These are phyloP conservation scores for Podila horticola DNA, from an alignment of 192 early-diverging fungal genomes.

Conservation along the genomic window DNA sequence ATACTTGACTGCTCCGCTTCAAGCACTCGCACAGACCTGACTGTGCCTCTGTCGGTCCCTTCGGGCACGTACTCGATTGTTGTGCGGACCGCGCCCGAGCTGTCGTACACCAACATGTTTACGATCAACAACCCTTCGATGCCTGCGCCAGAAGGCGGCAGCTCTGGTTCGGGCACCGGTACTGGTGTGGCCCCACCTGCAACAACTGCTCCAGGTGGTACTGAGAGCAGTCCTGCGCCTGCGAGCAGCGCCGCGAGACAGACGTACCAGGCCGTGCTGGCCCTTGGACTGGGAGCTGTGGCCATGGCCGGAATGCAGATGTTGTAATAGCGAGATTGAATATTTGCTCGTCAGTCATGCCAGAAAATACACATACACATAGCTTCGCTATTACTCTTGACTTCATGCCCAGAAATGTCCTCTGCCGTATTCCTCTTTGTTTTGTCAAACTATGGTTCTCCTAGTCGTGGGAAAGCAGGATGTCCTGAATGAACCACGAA, in stretches of 20 bases:
- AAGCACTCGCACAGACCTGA: constrained; percentile 43
- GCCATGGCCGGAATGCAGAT: constrained; percentile 16
- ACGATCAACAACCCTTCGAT: constrained; percentile 44
- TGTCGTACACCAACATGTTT: constrained; percentile 53
- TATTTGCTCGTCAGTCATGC: too few relatives aligned
- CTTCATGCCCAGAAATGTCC: too few relatives aligned
- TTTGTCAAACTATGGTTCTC: too few relatives aligned
- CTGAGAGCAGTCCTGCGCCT: background rate
- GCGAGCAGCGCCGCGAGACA: background rate
- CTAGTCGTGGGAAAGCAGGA: too few relatives aligned
- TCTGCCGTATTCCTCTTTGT: too few relatives aligned
- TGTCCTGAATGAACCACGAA: too few relatives aligned
- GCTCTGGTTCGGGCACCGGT: background rate
- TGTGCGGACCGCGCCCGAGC: constrained; percentile 35
- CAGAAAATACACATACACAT: too few relatives aligned
- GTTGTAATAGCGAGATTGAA: constrained; percentile 9
- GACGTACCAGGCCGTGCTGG: background rate
- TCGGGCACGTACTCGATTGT: constrained; percentile 48
- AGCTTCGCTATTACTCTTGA: too few relatives aligned
- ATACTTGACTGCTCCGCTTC: constrained; percentile 41
- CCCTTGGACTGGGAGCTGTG: constrained; percentile 8
- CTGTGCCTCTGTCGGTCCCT: constrained; percentile 25
- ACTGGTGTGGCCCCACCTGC: constrained; percentile 1
- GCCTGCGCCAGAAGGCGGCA: constrained; percentile 5
- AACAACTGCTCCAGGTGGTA: background rate